Base-by-base conservation (phyloP, 2,329 filamentous ascomycete species). In the Botrytis byssoidea region DNA sequence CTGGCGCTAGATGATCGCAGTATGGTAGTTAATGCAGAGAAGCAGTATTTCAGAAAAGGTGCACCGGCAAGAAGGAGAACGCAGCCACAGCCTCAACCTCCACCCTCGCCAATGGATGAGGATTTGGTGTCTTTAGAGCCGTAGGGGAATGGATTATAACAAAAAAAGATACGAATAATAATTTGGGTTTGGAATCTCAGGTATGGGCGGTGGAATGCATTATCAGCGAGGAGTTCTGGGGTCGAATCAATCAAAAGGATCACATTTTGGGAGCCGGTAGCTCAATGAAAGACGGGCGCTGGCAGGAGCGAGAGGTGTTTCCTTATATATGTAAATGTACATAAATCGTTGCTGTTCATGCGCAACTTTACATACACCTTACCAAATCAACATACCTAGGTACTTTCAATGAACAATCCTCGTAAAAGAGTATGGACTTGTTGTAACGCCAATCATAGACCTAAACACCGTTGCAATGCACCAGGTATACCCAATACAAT, bases 21-120 rank as follows among this genome's bases (percentile, higher is more conserved):
- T 79, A 89, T 90, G 84, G 88, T 91, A 80, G 89, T 91, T 48
- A 90, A 91, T 75, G 85, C 87, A 3, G 86, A 88, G 40, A 83
- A 83, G 70, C 81, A 82, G 16, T 88, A 87, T 74, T 83, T 85
- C 61, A 86, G 89, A 59, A 87, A 87, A 75, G 78, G 79, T 22
- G 75, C 75, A 16, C 60, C 75, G 5, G 59, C 71, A 46, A 79
- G 77, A 69, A 79, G 76, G 55, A 79, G 75, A 65, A 63, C 67
- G 18, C 73, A 48, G n/a, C 40, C 73, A 64, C 70, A 63, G 20
- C 70, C 37, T 22, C 63, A 55, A 20, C 37, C 48, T 57, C 48
- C 51, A n/a, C 48, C 57, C 35, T 35, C 46, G 9, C 59, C 64
- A 1, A 69, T 48, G 42, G 65, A 37, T 57, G 71, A 57, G n/a